Conservation (phyloP, 768 basidiomycete genomes). For the Phlebiopsis gigantea region DNA sequence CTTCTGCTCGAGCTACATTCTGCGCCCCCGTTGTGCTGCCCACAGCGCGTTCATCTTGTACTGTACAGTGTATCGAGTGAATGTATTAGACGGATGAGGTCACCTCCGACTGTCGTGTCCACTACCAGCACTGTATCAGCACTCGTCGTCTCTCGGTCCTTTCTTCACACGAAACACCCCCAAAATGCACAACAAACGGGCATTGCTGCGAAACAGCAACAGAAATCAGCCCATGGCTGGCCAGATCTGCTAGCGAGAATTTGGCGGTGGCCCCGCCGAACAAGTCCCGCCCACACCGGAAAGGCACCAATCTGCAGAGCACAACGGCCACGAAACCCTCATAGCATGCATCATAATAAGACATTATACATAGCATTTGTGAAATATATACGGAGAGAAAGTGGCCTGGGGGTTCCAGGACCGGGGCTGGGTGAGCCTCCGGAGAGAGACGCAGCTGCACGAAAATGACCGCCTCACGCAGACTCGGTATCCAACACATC, state of each 20-base stretch:
- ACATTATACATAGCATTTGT: neutral
- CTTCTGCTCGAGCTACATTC: neutral
- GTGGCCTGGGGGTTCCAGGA: neutral
- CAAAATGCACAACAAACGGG: neutral
- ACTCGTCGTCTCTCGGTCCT: neutral
- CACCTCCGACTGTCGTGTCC: neutral
- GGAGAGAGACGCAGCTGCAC: conserved; percentile 22
- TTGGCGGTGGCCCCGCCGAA: neutral
- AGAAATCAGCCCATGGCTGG: neutral
- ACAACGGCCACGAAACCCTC: neutral
- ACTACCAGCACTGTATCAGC: neutral
- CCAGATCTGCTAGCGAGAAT: neutral
- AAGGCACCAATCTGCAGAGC: neutral
- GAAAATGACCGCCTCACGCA: conserved; percentile 27
- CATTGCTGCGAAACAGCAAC: neutral
- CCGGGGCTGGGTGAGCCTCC: conserved; percentile 16
- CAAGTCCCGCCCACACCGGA: neutral
- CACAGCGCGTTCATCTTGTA: neutral
- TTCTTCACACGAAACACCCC: neutral
- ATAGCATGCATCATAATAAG: neutral
- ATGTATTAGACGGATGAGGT: neutral
- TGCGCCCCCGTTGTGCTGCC: neutral
- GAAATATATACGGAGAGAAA: neutral
- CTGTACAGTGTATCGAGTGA: neutral
- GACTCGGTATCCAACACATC: conserved; percentile 22